Conservation (phyloP, 352 stramenopile species). For the Globisporangium okanoganense region DNA sequence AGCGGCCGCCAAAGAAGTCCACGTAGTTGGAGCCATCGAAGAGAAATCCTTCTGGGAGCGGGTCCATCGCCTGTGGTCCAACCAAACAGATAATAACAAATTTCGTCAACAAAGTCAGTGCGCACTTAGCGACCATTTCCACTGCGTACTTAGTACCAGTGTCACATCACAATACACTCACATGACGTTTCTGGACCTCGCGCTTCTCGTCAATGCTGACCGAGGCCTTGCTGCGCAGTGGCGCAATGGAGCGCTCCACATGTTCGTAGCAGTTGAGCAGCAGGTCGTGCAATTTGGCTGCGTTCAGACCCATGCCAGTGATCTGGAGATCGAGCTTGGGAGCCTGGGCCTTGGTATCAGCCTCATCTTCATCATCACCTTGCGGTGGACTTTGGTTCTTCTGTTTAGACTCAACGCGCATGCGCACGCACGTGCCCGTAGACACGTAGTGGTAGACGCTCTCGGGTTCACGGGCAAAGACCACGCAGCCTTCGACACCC, state of each 20-base stretch:
- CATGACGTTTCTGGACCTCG: slow-evolving; percentile 59
- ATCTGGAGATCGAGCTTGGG: slow-evolving; percentile 35
- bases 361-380: no score
- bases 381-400: neutral
- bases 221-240: slow-evolving; percentile 35
- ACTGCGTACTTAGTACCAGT: no score
- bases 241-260: slow-evolving; percentile 29
- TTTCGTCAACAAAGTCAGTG: neutral
- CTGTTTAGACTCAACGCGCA: slow-evolving; percentile 17
- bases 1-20: slow-evolving; percentile 62
- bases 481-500: slow-evolving; percentile 51
- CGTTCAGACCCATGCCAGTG: slow-evolving; percentile 41
- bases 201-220: slow-evolving; percentile 62
- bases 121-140: no score
- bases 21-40: slow-evolving; percentile 74
- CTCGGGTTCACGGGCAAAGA: slow-evolving; percentile 41
- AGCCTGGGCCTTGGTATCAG: no score
- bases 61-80: slow-evolving; percentile 50
- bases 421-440: slow-evolving; percentile 39
- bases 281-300: slow-evolving; percentile 40
- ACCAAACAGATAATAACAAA: neutral
- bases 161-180: slow-evolving; percentile 23
- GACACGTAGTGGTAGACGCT: slow-evolving; percentile 58
- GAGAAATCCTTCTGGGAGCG: slow-evolving; percentile 64
- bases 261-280: slow-evolving; percentile 58